Evolutionary conservation across 1,284 basidiomycete species (phyloP).

Genomic region (Vanrija humicola): DNA sequence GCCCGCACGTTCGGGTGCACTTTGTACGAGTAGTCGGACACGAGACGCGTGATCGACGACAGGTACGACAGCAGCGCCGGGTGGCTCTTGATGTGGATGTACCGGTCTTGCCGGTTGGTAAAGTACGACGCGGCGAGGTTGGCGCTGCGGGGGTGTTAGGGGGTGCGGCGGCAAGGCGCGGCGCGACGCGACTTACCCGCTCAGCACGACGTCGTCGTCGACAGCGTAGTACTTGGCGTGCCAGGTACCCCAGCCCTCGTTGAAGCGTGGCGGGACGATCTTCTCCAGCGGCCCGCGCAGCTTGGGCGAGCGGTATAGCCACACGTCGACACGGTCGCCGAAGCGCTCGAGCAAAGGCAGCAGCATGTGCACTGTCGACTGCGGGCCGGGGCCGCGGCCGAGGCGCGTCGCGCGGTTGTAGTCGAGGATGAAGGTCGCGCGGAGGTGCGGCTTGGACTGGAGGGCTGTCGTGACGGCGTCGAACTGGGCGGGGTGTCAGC

Average conservation of each 20-base stretch:
- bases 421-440: slow-evolving; percentile 76
- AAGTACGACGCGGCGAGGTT: slow-evolving; percentile 95
- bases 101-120: slow-evolving; percentile 89
- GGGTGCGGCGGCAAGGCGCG: too few species aligned
- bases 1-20: slow-evolving; percentile 8
- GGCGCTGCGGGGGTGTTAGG: slow-evolving; percentile 52
- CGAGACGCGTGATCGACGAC: slow-evolving; percentile 66
- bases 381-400: slow-evolving; percentile 49
- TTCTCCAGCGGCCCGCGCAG: slow-evolving; percentile 69
- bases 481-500: slow-evolving; percentile 54
- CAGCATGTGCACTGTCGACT: slow-evolving; percentile 67
- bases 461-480: slow-evolving; percentile 62
- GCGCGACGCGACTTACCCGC: slow-evolving; percentile 52
- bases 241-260: slow-evolving; percentile 98
- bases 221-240: slow-evolving; percentile 94
- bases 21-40: slow-evolving; percentile 69
- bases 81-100: slow-evolving; percentile 69
- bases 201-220: slow-evolving; percentile 88
- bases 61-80: slow-evolving; percentile 73
- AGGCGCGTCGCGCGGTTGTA: slow-evolving; percentile 84
- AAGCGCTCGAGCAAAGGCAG: slow-evolving; percentile 67
- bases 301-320: slow-evolving; percentile 80
- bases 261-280: slow-evolving; percentile 83
- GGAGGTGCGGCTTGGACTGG: slow-evolving; percentile 58
- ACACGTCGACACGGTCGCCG: slow-evolving; percentile 69